Evolutionary conservation across 345 rosid genomes (phyloP).

Genomic region (Acer yangbiense): DNA sequence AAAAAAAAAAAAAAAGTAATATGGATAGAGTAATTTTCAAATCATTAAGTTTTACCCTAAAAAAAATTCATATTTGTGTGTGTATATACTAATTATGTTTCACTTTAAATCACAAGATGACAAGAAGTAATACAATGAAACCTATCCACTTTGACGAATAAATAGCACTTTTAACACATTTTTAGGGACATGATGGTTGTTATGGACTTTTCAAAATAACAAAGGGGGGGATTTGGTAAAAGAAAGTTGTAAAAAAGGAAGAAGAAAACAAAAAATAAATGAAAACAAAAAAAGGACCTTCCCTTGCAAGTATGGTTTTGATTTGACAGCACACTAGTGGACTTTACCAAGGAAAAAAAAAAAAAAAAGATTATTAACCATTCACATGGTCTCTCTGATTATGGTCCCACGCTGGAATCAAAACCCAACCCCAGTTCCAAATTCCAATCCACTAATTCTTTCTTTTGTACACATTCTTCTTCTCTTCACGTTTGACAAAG

Average conservation of each 20-base stretch:
- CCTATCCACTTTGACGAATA: not conserved
- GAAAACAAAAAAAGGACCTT: not conserved
- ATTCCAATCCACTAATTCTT: not conserved
- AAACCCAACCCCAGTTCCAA: not conserved
- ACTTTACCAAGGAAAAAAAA: not conserved
- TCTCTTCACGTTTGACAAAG: not conserved
- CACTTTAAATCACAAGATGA: not conserved
- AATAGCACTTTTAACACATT: not conserved
- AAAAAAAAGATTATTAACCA: not conserved
- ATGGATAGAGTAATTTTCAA: too few species aligned
- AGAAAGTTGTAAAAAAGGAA: not conserved
- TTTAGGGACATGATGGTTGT: not conserved
- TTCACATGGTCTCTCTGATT: not conserved
- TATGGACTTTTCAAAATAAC: too few species aligned
- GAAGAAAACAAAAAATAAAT: not conserved
- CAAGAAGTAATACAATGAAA: not conserved
- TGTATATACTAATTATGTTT: too few species aligned
- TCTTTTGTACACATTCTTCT: not conserved
- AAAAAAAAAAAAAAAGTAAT: too few species aligned
- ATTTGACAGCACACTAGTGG: not conserved
- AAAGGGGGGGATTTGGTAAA: too few species aligned
- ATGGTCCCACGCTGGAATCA: not conserved
- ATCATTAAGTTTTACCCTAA: too few species aligned
- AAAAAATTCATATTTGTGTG: too few species aligned
- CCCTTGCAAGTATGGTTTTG: slow-evolving; percentile 3